Evolutionary conservation across 371 early-diverging fungal species (phyloP).

Genomic region (Mucor sp.): DNA sequence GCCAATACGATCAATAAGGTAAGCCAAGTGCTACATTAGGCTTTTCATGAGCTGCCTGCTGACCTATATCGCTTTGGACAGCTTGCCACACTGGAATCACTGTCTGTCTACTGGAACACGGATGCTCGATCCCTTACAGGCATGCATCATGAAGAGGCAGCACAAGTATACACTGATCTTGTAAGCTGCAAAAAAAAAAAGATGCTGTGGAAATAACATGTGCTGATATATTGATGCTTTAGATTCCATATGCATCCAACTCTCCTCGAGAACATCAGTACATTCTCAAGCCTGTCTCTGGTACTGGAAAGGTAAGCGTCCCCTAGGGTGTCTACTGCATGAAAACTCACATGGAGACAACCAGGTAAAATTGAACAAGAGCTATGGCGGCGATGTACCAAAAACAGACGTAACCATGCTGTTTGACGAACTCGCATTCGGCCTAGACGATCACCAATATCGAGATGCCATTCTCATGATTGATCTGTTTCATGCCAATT

Average conservation of each 20-base stretch:
- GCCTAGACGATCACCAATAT: constrained; percentile 80
- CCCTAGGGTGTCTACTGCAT: too few species aligned
- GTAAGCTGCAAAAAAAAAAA: constrained; percentile 28
- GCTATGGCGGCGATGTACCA: constrained; percentile 44
- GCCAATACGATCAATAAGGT: constrained; percentile 72
- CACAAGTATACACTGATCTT: constrained; percentile 29
- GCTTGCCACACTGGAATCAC: constrained; percentile 67
- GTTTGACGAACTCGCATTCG: constrained; percentile 83
- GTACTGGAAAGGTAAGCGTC: constrained; percentile 69
- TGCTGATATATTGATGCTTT: background rate
- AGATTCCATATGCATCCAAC: constrained; percentile 40
- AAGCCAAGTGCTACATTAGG: too few species aligned
- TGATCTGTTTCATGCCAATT: constrained; percentile 68
- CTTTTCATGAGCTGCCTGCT: too few species aligned
- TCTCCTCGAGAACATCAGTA: constrained; percentile 55
- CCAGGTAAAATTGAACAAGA: constrained; percentile 59
- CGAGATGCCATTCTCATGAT: constrained; percentile 66
- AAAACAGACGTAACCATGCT: constrained; percentile 58
- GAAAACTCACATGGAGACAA: too few species aligned
- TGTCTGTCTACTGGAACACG: constrained; percentile 83
- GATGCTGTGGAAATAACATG: background rate
- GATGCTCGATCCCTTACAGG: constrained; percentile 56
- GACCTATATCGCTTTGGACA: too few species aligned
- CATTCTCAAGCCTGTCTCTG: constrained; percentile 83
- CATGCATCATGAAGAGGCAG: constrained; percentile 36